These are phyloP conservation scores for Stylosanthes scabra DNA, from an alignment of 331 rosid genomes.

Conservation along the genomic window DNA sequence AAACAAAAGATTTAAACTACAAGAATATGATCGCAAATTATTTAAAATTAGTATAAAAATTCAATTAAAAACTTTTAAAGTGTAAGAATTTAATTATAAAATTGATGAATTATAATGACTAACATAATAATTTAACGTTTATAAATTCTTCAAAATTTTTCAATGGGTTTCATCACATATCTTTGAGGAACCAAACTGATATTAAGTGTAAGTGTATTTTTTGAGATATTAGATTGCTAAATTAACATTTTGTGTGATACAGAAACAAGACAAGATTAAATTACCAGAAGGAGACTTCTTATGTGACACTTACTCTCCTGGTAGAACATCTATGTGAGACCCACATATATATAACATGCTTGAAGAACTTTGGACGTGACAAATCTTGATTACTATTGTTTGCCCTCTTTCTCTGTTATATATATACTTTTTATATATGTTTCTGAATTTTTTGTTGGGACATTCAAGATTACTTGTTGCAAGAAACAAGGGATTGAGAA, in stretches of 20 bases:
- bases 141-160: too few species aligned
- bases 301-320: slow-evolving; percentile 41
- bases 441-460: slow-evolving; percentile 26
- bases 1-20: too few species aligned
- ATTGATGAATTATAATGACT: too few species aligned
- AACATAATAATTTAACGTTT: too few species aligned
- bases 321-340: slow-evolving; percentile 50
- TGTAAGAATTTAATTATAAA: too few species aligned
- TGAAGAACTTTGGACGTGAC: slow-evolving; percentile 35
- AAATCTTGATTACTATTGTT: background rate
- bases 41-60: too few species aligned
- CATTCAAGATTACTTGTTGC: slow-evolving; percentile 23
- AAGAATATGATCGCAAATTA: too few species aligned
- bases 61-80: too few species aligned
- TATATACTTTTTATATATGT: slow-evolving; percentile 12
- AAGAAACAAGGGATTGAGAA: background rate
- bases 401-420: background rate
- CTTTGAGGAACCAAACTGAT: too few species aligned
- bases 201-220: too few species aligned
- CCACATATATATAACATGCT: slow-evolving; percentile 26
- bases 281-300: slow-evolving; percentile 53
- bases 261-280: slow-evolving; percentile 62
- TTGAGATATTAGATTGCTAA: background rate
- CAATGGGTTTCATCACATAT: too few species aligned
- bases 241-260: slow-evolving; percentile 42